A percentile compares a stretch with the other conserved stretches of the same genome.
Evolutionary conservation across 495 filamentous ascomycete species (phyloP).

Genomic region (Talaromyces thailandensis): DNA sequence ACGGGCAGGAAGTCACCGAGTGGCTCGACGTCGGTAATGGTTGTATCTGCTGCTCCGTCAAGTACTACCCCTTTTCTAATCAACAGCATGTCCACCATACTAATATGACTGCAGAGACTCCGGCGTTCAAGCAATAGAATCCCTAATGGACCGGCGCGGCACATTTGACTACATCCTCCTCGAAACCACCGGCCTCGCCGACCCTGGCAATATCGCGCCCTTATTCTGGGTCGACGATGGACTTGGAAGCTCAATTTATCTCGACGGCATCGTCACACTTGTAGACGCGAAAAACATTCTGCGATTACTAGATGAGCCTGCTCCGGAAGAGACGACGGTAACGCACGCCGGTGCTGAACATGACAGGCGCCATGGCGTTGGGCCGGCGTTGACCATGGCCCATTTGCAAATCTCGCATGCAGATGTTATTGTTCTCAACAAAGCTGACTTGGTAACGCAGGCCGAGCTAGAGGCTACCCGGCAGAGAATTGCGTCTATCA

Average conservation of each 20-base stretch:
- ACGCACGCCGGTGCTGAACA: constrained; percentile 11
- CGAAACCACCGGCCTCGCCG: constrained; percentile 91
- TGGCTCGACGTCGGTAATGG: constrained; percentile 96
- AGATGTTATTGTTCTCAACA: constrained; percentile 93
- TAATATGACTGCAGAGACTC: constrained; percentile 52
- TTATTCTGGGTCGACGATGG: constrained; percentile 97
- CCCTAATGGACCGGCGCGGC: constrained; percentile 88
- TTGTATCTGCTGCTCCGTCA: constrained; percentile 97
- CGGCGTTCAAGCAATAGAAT: constrained; percentile 89
- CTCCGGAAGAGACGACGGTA: constrained; percentile 39
- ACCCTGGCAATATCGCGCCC: constrained; percentile 92
- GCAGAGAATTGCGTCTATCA: constrained; percentile 70
- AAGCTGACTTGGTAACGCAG: constrained; percentile 74
- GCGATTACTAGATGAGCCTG: constrained; percentile 65
- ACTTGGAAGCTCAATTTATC: constrained; percentile 84
- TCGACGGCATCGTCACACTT: constrained; percentile 93
- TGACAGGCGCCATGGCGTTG: constrained; percentile 31
- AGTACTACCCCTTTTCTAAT: constrained; percentile 40
- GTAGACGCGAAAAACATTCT: constrained; percentile 93
- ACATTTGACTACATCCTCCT: constrained; percentile 97
- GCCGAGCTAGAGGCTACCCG: constrained; percentile 56
- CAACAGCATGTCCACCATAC: neutral
- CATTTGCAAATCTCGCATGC: constrained; percentile 96
- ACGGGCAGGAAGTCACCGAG: constrained; percentile 78
- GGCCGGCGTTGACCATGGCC: constrained; percentile 69